Conservation (phyloP, 352 stramenopile genomes). For the Globisporangium sylvaticum region DNA sequence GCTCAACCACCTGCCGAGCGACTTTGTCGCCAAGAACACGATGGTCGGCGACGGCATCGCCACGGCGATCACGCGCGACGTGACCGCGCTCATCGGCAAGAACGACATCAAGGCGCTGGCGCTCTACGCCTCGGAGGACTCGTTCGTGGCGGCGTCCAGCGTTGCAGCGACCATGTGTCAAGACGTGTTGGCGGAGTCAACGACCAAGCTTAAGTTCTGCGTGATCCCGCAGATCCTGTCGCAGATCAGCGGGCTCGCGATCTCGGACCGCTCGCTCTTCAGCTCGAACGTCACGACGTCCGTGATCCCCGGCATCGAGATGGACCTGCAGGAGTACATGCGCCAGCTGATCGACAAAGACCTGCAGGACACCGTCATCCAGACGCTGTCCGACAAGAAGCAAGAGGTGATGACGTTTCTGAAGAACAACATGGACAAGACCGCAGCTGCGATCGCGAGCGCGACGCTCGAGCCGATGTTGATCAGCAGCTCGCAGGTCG, state of each 20-base stretch:
- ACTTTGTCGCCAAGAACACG: conserved; percentile 1
- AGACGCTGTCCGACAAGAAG: not conserved
- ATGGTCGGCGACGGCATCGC: conserved; percentile 6
- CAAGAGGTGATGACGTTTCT: not conserved
- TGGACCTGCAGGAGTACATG: conserved; percentile 4
- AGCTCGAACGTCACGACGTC: conserved; percentile 3
- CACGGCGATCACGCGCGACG: conserved; percentile 3
- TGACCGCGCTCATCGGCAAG: not conserved
- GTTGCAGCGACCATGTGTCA: not conserved
- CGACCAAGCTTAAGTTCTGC: not conserved
- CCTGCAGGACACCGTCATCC: not conserved
- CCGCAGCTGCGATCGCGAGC: not conserved
- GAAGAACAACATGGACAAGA: conserved; percentile 4
- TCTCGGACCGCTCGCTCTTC: not conserved
- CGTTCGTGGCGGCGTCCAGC: conserved; percentile 3
- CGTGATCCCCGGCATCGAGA: conserved; percentile 1
- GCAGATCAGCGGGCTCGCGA: conserved; percentile 2
- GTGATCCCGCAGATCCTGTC: conserved; percentile 5
- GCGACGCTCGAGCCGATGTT: conserved; percentile 1
- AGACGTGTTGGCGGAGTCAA: not conserved
- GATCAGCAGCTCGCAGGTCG: not conserved
- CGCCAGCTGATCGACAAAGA: not conserved
- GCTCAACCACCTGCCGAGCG: not conserved
- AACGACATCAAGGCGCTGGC: conserved; percentile 5
- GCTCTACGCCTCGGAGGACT: not conserved